Conservation (phyloP, 2,329 filamentous ascomycete genomes). For the Septoria petroselini region DNA sequence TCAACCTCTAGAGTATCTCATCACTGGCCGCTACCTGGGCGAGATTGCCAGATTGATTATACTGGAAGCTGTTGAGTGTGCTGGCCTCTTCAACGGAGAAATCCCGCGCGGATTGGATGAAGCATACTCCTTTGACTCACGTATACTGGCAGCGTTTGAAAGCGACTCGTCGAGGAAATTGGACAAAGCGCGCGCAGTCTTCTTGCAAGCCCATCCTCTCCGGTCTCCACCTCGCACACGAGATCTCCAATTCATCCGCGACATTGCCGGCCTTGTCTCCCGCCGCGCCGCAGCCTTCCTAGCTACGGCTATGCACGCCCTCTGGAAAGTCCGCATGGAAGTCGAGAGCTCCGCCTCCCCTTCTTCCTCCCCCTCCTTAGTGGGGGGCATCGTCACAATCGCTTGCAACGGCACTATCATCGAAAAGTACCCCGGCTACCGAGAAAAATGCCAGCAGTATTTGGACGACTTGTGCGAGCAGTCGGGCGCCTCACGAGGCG, state of each 20-base stretch:
- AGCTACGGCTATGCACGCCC: slow-evolving; percentile 60
- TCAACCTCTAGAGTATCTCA: slow-evolving; percentile 63
- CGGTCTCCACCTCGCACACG: slow-evolving; percentile 40
- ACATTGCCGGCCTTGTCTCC: slow-evolving; percentile 54
- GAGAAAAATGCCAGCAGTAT: slow-evolving; percentile 59
- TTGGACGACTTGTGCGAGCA: slow-evolving; percentile 56
- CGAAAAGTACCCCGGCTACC: slow-evolving; percentile 71
- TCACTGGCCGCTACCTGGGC: slow-evolving; percentile 61
- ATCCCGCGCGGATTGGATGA: slow-evolving; percentile 54
- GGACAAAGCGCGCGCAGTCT: slow-evolving; percentile 43
- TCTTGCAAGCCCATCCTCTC: slow-evolving; percentile 54
- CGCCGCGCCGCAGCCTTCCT: slow-evolving; percentile 60
- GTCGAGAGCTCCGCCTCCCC: slow-evolving; percentile 50
- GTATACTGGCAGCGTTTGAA: slow-evolving; percentile 58
- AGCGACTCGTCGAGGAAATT: slow-evolving; percentile 44
- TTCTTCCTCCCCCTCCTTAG: too few species aligned
- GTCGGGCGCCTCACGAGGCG: slow-evolving; percentile 41
- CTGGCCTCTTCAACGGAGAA: slow-evolving; percentile 56
- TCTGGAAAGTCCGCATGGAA: slow-evolving; percentile 54
- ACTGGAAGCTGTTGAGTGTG: slow-evolving; percentile 56
- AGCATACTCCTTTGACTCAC: slow-evolving; percentile 59
- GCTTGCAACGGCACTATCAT: slow-evolving; percentile 78
- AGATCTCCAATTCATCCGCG: slow-evolving; percentile 52
- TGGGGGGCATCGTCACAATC: too few species aligned
- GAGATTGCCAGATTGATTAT: slow-evolving; percentile 62